Conservation (phyloP, 2,329 filamentous ascomycete species). For the Tolypocladium inflatum region DNA sequence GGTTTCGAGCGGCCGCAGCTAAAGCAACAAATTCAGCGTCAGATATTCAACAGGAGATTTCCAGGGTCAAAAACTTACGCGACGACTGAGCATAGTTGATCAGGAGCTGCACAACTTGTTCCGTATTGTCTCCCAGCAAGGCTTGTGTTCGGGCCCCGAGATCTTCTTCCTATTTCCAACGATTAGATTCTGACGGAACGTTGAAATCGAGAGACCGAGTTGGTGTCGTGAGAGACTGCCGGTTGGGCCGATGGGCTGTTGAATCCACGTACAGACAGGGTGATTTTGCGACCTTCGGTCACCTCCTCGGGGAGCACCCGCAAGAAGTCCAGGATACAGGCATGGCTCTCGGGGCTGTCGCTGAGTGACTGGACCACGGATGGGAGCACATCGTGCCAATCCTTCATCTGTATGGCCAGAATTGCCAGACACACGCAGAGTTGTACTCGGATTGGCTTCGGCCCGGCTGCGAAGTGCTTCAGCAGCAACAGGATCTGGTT, state of each 20-base stretch:
- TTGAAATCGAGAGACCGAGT: constrained; percentile 25
- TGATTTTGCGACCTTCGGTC: constrained; percentile 98
- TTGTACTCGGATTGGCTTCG: constrained; percentile 79
- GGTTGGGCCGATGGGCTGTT: constrained; percentile 34
- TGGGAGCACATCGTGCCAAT: constrained; percentile 87
- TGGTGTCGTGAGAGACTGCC: constrained; percentile 20
- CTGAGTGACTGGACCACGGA: constrained; percentile 73
- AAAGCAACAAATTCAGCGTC: constrained; percentile 1
- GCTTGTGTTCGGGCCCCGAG: constrained; percentile 77
- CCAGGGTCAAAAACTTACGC: constrained; percentile 43
- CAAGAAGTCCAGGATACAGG: constrained; percentile 90
- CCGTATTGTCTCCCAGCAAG: constrained; percentile 81
- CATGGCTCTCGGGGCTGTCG: constrained; percentile 65
- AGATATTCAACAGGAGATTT: not conserved
- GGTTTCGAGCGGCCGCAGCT: constrained; percentile 75
- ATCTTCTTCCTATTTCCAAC: constrained; percentile 79
- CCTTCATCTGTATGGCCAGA: constrained; percentile 89
- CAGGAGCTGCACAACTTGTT: constrained; percentile 77
- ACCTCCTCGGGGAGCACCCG: constrained; percentile 97
- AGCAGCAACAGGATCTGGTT: constrained; percentile 76
- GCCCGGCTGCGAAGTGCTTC: constrained; percentile 70
- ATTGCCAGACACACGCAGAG: constrained; percentile 92
- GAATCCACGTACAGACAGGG: constrained; percentile 88
- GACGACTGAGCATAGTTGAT: constrained; percentile 89
- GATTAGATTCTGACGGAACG: constrained; percentile 26